A percentile compares a stretch with the other conserved stretches of the same genome.
These are phyloP conservation scores for Botrytis byssoidea DNA, from an alignment of 2,329 filamentous ascomycete species.

Conservation along the genomic window DNA sequence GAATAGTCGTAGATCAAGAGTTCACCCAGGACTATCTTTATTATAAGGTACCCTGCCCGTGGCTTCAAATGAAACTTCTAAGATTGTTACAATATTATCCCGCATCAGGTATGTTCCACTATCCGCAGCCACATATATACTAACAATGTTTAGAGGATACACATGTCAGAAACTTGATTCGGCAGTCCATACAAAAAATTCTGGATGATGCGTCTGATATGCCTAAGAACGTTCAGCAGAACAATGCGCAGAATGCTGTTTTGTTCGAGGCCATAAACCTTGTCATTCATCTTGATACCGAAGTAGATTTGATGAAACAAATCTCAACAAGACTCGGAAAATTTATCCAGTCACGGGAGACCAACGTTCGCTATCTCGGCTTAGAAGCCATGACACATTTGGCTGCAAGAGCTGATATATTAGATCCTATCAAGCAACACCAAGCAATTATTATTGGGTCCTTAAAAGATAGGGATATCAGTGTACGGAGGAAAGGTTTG, in stretches of 20 bases:
- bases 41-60: constrained; percentile 99
- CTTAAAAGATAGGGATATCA: constrained; percentile 92
- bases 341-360: constrained; percentile 95
- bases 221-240: constrained; percentile 98
- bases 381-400: constrained; percentile 98
- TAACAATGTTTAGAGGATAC: constrained; percentile 67
- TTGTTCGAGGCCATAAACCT: constrained; percentile 98
- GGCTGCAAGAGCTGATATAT: constrained; percentile 85
- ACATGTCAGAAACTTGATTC: constrained; percentile 86
- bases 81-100: constrained; percentile 93
- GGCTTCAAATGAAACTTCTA: constrained; percentile 94
- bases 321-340: constrained; percentile 88
- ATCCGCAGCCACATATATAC: constrained; percentile 10
- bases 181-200: constrained; percentile 87
- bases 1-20: constrained; percentile 86
- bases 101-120: constrained; percentile 68
- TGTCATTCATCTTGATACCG: constrained; percentile 95
- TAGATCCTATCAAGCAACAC: constrained; percentile 97
- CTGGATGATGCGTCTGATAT: constrained; percentile 88
- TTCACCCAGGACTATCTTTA: constrained; percentile 91
- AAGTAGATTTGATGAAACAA: constrained; percentile 92
- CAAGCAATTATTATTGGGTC: constrained; percentile 95
- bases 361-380: constrained; percentile 93
- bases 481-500: constrained; percentile 89
- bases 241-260: constrained; percentile 97